Percentiles rank a stretch among this genome's conserved stretches.
phyloP scores from a whole-genome alignment of 148 eudicot genomes.

The Camellia japonica region DNA sequence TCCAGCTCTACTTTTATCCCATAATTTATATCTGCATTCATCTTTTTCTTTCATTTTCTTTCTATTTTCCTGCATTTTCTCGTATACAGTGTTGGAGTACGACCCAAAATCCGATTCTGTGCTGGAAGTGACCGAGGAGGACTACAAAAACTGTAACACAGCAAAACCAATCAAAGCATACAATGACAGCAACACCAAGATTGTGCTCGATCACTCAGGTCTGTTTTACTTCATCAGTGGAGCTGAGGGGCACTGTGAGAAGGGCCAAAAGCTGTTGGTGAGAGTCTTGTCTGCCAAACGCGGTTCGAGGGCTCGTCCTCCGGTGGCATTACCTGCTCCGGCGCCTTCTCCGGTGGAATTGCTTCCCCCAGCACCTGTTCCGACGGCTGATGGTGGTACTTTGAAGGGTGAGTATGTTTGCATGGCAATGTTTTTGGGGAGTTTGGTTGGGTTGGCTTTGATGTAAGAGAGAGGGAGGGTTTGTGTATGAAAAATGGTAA shows the following conservation, averaged over 20 bases:
- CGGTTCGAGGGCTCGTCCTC: not conserved
- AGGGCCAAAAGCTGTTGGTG: slow-evolving; percentile 7
- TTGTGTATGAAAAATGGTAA: not conserved
- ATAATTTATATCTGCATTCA: too few relatives aligned
- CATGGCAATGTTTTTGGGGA: not conserved
- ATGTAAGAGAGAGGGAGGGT: not conserved
- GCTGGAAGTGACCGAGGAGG: not conserved
- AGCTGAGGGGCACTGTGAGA: too few relatives aligned
- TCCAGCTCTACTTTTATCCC: too few relatives aligned
- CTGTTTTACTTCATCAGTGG: not conserved
- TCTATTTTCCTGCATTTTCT: not conserved
- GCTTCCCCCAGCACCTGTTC: not conserved
- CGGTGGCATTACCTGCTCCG: not conserved
- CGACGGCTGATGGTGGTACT: not conserved
- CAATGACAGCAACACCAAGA: not conserved
- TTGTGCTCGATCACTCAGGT: not conserved
- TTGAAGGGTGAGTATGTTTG: not conserved
- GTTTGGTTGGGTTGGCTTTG: slow-evolving; percentile 7
- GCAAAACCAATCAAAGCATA: not conserved
- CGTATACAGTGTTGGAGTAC: slow-evolving; percentile 5
- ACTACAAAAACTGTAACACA: not conserved
- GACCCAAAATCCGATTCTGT: slow-evolving; percentile 7
- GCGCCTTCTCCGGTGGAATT: not conserved
- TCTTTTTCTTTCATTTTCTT: not conserved
- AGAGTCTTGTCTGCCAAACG: slow-evolving; percentile 4